A percentile compares a stretch with the other conserved stretches of the same genome.
These are phyloP conservation scores for Crassisporium funariophilum DNA, from an alignment of 768 basidiomycete species.

Conservation along the genomic window DNA sequence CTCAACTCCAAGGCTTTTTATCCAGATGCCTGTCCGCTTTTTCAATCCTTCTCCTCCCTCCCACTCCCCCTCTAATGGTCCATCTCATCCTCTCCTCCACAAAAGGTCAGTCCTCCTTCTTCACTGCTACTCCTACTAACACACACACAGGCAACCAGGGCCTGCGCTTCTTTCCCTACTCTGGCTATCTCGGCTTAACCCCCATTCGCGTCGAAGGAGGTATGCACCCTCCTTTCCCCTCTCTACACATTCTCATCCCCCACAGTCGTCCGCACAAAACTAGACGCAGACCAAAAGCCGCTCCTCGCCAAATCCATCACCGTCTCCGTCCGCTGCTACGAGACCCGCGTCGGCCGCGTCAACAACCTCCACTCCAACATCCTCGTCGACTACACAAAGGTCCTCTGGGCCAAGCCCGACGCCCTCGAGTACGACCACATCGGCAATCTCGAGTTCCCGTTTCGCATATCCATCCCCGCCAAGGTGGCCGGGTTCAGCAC, in stretches of 20 bases:
- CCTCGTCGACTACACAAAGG: constrained; percentile 65
- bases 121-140: constrained; percentile 10
- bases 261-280: constrained; percentile 67
- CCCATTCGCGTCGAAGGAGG: constrained; percentile 78
- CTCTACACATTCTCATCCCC: neutral
- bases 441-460: constrained; percentile 68
- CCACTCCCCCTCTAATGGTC: constrained; percentile 53
- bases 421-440: constrained; percentile 59
- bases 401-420: constrained; percentile 70
- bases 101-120: constrained; percentile 41
- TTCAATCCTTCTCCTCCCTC: constrained; percentile 31
- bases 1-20: constrained; percentile 44
- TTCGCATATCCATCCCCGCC: constrained; percentile 68
- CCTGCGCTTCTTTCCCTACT: constrained; percentile 71
- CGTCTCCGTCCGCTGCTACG: constrained; percentile 83
- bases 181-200: constrained; percentile 81
- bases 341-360: constrained; percentile 67
- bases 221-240: constrained; percentile 33
- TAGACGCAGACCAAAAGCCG: constrained; percentile 70
- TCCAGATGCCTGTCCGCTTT: constrained; percentile 37
- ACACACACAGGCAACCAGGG: constrained; percentile 57
- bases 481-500: constrained; percentile 67
- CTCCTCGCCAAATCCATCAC: constrained; percentile 67
- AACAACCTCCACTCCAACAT: constrained; percentile 60
- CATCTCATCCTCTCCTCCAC: constrained; percentile 65